phyloP scores from a whole-genome alignment of 768 basidiomycete genomes.

The Megacollybia marginata region DNA sequence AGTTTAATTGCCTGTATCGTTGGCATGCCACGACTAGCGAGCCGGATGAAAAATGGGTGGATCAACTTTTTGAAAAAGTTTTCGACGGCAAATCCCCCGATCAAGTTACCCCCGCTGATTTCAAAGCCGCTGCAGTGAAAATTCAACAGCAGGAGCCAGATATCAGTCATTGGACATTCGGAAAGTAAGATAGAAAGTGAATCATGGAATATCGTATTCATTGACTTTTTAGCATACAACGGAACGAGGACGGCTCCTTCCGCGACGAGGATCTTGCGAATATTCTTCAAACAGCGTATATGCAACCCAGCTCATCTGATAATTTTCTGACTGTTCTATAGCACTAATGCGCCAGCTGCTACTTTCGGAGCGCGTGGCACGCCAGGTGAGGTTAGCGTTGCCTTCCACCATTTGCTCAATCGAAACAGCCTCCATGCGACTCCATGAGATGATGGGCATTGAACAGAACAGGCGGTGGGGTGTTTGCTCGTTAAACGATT shows the following conservation, averaged over 20 bases:
- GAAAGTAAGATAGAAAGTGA: constrained; percentile 29
- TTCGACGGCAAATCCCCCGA: constrained; percentile 51
- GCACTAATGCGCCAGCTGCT: constrained; percentile 65
- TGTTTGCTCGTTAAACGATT: constrained; percentile 78
- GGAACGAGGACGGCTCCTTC: constrained; percentile 55
- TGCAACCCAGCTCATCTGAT: too few species aligned
- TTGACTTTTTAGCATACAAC: constrained; percentile 39
- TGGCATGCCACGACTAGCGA: constrained; percentile 78
- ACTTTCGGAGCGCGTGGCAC: constrained; percentile 74
- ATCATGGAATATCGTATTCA: background rate
- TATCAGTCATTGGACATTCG: constrained; percentile 60
- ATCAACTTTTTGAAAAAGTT: constrained; percentile 35
- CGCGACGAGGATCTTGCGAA: constrained; percentile 65
- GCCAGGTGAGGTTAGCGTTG: constrained; percentile 31
- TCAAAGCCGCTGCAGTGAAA: constrained; percentile 36
- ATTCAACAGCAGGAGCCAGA: constrained; percentile 35
- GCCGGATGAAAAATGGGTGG: constrained; percentile 67
- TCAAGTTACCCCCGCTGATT: constrained; percentile 38
- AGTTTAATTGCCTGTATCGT: constrained; percentile 83
- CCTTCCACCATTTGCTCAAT: background rate
- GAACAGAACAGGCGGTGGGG: constrained; percentile 73
- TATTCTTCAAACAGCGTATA: constrained; percentile 57
- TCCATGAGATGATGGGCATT: constrained; percentile 84
- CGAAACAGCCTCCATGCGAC: constrained; percentile 46
- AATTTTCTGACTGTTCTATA: constrained; percentile 14